Conservation (phyloP, 768 basidiomycete genomes). For the Harrya chromipes region DNA sequence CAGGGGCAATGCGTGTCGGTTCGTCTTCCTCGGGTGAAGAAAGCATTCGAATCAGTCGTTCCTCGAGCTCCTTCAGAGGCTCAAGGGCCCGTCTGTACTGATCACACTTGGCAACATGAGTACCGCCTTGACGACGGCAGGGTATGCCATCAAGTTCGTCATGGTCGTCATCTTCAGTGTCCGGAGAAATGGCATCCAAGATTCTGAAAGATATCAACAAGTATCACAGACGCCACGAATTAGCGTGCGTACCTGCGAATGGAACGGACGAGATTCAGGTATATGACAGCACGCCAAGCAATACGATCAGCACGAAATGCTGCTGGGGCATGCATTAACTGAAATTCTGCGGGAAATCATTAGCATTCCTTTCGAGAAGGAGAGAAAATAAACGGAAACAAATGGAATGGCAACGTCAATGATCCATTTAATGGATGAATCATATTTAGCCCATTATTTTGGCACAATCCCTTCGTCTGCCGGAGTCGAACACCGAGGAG, state of each 20-base stretch:
- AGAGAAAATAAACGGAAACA: not conserved
- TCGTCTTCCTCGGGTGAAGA: conserved; percentile 68
- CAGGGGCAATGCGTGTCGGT: conserved; percentile 51
- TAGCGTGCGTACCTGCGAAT: conserved; percentile 55
- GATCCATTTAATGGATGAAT: too few species aligned
- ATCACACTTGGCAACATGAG: conserved; percentile 57
- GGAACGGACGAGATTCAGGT: conserved; percentile 83
- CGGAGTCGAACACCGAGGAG: too few species aligned
- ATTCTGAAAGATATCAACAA: conserved; percentile 43
- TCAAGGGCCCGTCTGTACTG: conserved; percentile 57
- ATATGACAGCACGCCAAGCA: conserved; percentile 86
- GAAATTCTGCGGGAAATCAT: conserved; percentile 59
- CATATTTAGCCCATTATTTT: too few species aligned
- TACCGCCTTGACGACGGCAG: conserved; percentile 40
- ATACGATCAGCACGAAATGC: conserved; percentile 78
- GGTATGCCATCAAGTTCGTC: conserved; percentile 53
- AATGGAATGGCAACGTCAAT: not conserved
- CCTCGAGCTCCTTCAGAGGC: conserved; percentile 70
- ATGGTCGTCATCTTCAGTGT: conserved; percentile 54
- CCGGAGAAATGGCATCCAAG: conserved; percentile 68
- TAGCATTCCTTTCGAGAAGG: conserved; percentile 13
- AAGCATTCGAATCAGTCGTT: conserved; percentile 61
- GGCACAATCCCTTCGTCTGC: too few species aligned
- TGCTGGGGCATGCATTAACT: conserved; percentile 73
- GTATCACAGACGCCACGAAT: not conserved